Conservation (phyloP, 2,329 filamentous ascomycete species). For the Dothistroma septosporum region DNA sequence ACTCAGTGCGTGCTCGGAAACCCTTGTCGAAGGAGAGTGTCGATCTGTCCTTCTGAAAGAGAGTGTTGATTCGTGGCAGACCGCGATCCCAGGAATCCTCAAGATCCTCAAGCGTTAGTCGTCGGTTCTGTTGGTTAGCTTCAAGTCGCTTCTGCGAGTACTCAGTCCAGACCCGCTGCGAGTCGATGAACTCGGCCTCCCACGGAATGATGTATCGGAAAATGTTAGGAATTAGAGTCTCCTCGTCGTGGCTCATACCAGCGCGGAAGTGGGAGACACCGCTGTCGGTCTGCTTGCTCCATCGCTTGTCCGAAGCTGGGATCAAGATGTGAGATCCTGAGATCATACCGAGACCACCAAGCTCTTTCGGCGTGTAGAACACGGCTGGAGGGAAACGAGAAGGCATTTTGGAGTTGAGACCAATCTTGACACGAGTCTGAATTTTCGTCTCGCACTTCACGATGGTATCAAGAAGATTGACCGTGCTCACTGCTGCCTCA, state of each 20-base stretch:
- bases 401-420: constrained; percentile 98
- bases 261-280: constrained; percentile 95
- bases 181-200: constrained; percentile 99
- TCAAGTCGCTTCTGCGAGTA: constrained; percentile 97
- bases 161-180: constrained; percentile 97
- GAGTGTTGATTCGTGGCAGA: constrained; percentile 93
- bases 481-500: constrained; percentile 92
- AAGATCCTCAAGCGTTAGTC: constrained; percentile 89
- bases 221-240: constrained; percentile 96
- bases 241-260: constrained; percentile 97
- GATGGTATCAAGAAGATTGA: constrained; percentile 90
- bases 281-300: constrained; percentile 96
- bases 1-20: constrained; percentile 90
- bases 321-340: constrained; percentile 98
- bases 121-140: constrained; percentile 93
- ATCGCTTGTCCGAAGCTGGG: constrained; percentile 93
- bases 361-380: constrained; percentile 97
- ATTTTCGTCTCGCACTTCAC: constrained; percentile 99
- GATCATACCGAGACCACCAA: constrained; percentile 97
- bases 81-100: constrained; percentile 99
- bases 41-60: constrained; percentile 97
- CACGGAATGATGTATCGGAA: constrained; percentile 99
- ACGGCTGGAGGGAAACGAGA: constrained; percentile 97
- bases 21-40: constrained; percentile 98
- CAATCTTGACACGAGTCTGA: constrained; percentile 97